A percentile compares a stretch with the other conserved stretches of the same genome.
These are phyloP conservation scores for Mucor mucedo DNA, from an alignment of 371 early-diverging fungal species.

Conservation along the genomic window DNA sequence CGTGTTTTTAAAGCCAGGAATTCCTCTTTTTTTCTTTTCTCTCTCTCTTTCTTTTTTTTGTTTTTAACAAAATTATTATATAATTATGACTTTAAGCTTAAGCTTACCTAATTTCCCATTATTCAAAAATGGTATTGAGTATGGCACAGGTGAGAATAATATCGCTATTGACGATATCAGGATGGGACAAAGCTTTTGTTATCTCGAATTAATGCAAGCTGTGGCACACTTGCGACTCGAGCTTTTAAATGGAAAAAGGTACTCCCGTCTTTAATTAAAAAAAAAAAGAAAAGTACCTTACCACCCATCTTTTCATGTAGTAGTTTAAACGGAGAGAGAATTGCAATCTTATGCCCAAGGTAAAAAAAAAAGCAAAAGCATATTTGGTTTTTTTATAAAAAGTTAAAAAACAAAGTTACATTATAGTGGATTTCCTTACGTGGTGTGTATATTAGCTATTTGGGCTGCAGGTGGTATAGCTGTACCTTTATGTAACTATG, in stretches of 20 bases:
- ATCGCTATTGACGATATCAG: slow-evolving; percentile 46
- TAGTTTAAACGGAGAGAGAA: slow-evolving; percentile 58
- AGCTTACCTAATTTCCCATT: slow-evolving; percentile 41
- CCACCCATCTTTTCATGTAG: slow-evolving; percentile 13
- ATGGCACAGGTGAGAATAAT: slow-evolving; percentile 26
- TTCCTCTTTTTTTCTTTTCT: too few relatives aligned
- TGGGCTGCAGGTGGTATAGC: slow-evolving; percentile 82
- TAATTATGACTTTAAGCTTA: too few relatives aligned
- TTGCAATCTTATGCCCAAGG: slow-evolving; percentile 78
- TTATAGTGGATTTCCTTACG: slow-evolving; percentile 68
- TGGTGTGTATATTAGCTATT: slow-evolving; percentile 72
- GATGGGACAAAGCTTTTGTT: slow-evolving; percentile 27
- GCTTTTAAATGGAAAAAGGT: slow-evolving; percentile 38
- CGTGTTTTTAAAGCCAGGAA: too few relatives aligned
- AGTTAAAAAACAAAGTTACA: background rate
- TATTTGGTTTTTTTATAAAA: background rate
- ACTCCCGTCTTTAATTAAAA: background rate
- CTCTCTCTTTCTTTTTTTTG: too few relatives aligned
- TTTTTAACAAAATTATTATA: too few relatives aligned
- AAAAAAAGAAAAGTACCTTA: too few relatives aligned
- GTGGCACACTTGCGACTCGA: slow-evolving; percentile 19
- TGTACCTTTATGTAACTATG: slow-evolving; percentile 74
- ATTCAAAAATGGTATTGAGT: slow-evolving; percentile 34
- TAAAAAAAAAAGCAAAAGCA: slow-evolving; percentile 6
- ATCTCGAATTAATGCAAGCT: slow-evolving; percentile 39